A percentile compares a stretch with the other conserved stretches of the same genome.
phyloP scores from a whole-genome alignment of 2,329 filamentous ascomycete species.

The Alternaria conjuncta region DNA sequence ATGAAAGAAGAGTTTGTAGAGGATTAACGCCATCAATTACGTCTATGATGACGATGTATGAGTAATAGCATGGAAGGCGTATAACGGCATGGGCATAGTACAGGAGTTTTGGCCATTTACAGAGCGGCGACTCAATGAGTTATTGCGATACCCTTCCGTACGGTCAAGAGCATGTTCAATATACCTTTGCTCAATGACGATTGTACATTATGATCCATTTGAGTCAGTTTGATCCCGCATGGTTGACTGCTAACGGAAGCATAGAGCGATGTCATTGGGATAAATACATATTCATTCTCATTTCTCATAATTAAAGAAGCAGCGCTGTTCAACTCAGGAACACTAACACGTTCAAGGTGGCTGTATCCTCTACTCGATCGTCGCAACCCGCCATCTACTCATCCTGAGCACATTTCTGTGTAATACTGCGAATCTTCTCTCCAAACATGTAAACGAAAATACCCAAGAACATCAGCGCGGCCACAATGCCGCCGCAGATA shows the following conservation, averaged over 20 bases:
- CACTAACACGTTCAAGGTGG: not conserved
- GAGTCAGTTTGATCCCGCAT: not conserved
- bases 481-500: constrained; percentile 15
- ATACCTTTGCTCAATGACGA: not conserved
- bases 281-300: not conserved
- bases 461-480: constrained; percentile 9
- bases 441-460: constrained; percentile 11
- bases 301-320: not conserved
- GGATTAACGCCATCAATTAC: constrained; percentile 22
- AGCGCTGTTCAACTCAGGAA: not conserved
- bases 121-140: constrained; percentile 20
- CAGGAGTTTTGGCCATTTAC: constrained; percentile 38
- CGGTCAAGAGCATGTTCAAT: not conserved
- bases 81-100: constrained; percentile 27
- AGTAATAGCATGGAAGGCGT: constrained; percentile 34
- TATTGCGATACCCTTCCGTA: constrained; percentile 41
- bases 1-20: constrained; percentile 38
- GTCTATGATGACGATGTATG: constrained; percentile 22
- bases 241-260: not conserved
- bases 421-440: constrained; percentile 8
- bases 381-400: not conserved
- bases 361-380: no score
- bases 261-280: not conserved
- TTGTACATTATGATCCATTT: not conserved
- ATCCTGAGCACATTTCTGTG: constrained; percentile 9